These are phyloP conservation scores for Cocos nucifera DNA, from an alignment of 176 grass and related monocot species.

Conservation along the genomic window DNA sequence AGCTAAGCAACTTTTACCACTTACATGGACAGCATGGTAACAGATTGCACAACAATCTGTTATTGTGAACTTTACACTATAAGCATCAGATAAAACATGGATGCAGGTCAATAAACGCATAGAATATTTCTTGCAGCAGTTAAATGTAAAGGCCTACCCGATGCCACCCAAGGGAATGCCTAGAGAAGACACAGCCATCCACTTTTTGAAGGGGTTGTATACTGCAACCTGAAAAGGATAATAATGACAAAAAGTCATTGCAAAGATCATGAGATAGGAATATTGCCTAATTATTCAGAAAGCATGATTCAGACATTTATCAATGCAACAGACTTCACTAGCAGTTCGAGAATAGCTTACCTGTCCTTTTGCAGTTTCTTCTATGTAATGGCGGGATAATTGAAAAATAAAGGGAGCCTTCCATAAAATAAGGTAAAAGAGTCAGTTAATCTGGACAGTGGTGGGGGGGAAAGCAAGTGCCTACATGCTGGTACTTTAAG, in stretches of 20 bases:
- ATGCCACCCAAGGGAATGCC: constrained; percentile 89
- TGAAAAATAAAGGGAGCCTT: constrained; percentile 69
- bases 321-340: neutral
- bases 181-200: constrained; percentile 55
- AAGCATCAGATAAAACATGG: too few species aligned
- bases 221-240: constrained; percentile 43
- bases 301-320: neutral
- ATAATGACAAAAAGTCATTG: neutral
- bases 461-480: too few species aligned
- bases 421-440: too few species aligned
- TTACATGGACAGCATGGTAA: too few species aligned
- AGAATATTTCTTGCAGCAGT: constrained; percentile 5
- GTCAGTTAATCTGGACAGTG: too few species aligned
- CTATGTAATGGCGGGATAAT: constrained; percentile 58
- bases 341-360: constrained; percentile 23
- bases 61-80: too few species aligned
- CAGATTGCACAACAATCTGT: too few species aligned
- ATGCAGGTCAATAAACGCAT: neutral
- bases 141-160: constrained; percentile 52
- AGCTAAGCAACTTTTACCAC: too few species aligned
- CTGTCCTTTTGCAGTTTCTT: constrained; percentile 79
- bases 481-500: too few species aligned
- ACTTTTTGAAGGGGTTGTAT: constrained; percentile 82
- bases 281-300: neutral
- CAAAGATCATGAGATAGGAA: neutral